Evolutionary conservation across 2,329 filamentous ascomycete species (phyloP), one percentile per base, ranked within the genome.

Genomic region (Aspergillus hortae): DNA sequence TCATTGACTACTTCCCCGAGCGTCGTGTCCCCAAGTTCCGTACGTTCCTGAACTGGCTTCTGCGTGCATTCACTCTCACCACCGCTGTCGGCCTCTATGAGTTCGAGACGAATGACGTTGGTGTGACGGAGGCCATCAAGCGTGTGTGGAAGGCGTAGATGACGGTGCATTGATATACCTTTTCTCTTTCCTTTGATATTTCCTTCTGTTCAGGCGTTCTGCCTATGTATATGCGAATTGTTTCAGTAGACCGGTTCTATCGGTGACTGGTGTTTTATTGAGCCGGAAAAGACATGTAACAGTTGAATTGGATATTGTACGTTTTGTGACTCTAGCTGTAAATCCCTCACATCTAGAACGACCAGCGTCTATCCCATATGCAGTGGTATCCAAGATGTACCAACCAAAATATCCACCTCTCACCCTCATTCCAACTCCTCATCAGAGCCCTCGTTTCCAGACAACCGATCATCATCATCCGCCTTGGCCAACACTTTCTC

Each of bases 51-150:
- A 83, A 82, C 72, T 97, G 91, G 91, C 77, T 80, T 35, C 83
- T 97, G 57, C 91, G 92, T 67, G 75, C 80, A 43, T 86, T 83
- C 54, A 96, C 95, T 10, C 79, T 92, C 53, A 77, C 90, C 48
- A 89, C 92, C 57, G 91, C 89, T 46, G 81, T 96, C 60, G 92
- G 92, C 52, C 81, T 97, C 67, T 99, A 99, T 77, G 92, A 97
- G 75, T 97, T 97, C 66, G 94, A 99, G 85, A 99, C 94, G 30
- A 97, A 96, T 69, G 94, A 99, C 63, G 90, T 99, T 48, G 94
- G 94, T 60, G 73, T 99, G 54, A 96, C 91, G 7, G 92, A 95
- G 80, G 87, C 86, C 30, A 80, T 96, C 61, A 90, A 88, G 81
- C 84, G 88, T 69, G 78, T 97, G 57, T 99, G 94, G 94, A 89